These are phyloP conservation scores for Apodospora peruviana DNA, from an alignment of 495 filamentous ascomycete genomes.

Conservation along the genomic window DNA sequence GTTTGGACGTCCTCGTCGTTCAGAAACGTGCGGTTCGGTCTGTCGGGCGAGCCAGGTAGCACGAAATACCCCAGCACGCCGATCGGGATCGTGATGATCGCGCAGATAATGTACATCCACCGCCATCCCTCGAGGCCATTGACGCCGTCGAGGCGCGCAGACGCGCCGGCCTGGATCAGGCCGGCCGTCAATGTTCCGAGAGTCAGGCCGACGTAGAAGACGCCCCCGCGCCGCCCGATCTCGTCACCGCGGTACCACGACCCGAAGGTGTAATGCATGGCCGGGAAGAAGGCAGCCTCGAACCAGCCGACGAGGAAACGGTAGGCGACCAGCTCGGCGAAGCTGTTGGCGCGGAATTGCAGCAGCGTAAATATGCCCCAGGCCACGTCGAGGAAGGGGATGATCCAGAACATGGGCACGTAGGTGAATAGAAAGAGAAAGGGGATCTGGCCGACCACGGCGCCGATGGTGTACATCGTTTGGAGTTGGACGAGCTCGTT, in stretches of 20 bases:
- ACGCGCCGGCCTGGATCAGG: conserved; percentile 44
- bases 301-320: conserved; percentile 26
- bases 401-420: conserved; percentile 42
- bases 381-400: conserved; percentile 34
- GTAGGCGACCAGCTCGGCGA: conserved; percentile 20
- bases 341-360: conserved; percentile 32
- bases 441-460: conserved; percentile 45
- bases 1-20: conserved; percentile 33
- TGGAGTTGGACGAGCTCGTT: conserved; percentile 46
- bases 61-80: conserved; percentile 40
- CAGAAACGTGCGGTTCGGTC: conserved; percentile 37
- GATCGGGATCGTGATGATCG: conserved; percentile 43
- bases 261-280: conserved; percentile 21
- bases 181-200: conserved; percentile 47
- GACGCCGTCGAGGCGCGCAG: conserved; percentile 36
- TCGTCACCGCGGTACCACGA: conserved; percentile 27
- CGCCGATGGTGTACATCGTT: conserved; percentile 46
- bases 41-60: conserved; percentile 38
- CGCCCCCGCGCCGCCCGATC: conserved; percentile 37
- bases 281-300: conserved; percentile 21
- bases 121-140: conserved; percentile 46
- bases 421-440: conserved; percentile 47
- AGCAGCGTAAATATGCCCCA: conserved; percentile 46
- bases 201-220: conserved; percentile 45
- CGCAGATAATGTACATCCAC: conserved; percentile 50